A percentile compares a stretch with the other conserved stretches of the same genome.
phyloP scores from a whole-genome alignment of 2,329 filamentous ascomycete species.

The Penicillium concentricum region DNA sequence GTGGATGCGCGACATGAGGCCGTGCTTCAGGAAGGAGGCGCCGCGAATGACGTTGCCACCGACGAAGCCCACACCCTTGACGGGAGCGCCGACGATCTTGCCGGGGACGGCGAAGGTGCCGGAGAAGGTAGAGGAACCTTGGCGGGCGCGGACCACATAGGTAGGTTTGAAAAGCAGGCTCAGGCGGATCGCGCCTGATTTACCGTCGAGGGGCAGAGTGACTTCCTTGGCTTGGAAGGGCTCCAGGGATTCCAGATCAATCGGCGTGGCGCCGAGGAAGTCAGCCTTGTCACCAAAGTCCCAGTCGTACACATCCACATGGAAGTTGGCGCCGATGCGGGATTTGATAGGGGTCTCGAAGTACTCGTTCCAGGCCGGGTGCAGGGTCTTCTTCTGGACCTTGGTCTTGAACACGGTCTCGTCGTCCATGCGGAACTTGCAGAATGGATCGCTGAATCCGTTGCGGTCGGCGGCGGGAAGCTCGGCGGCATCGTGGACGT shows the following conservation, averaged over 20 bases:
- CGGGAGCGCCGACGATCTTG: conserved; percentile 90
- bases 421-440: conserved; percentile 87
- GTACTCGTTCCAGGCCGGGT: conserved; percentile 93
- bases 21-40: conserved; percentile 84
- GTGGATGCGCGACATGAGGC: conserved; percentile 61
- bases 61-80: conserved; percentile 82
- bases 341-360: conserved; percentile 84
- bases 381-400: conserved; percentile 91
- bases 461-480: conserved; percentile 94
- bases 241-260: conserved; percentile 76
- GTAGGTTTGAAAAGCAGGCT: conserved; percentile 89
- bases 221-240: conserved; percentile 81
- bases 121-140: conserved; percentile 89
- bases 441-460: conserved; percentile 95
- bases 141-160: conserved; percentile 81
- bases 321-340: conserved; percentile 79
- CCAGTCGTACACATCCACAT: conserved; percentile 85
- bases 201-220: conserved; percentile 75
- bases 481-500: conserved; percentile 80
- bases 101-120: conserved; percentile 85
- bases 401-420: conserved; percentile 94
- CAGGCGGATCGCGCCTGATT: conserved; percentile 78
- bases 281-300: conserved; percentile 96
- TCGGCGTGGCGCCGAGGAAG: conserved; percentile 72
- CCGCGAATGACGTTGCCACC: conserved; percentile 85